phyloP scores from a whole-genome alignment of 345 rosid species.

The Luvunga scandens region DNA sequence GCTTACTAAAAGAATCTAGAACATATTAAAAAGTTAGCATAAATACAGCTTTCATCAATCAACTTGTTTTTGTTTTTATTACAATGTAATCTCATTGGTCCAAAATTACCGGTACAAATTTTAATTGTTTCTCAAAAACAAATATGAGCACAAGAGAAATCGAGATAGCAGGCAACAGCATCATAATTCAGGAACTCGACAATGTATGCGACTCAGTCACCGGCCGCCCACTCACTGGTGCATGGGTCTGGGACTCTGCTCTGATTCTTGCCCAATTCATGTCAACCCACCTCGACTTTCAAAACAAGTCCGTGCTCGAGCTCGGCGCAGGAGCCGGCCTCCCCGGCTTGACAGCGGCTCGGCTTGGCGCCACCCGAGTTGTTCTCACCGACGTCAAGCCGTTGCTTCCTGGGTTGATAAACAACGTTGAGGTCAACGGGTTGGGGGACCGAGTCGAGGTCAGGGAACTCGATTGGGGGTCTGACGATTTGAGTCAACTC shows the following conservation, averaged over 20 bases:
- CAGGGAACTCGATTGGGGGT: conserved; percentile 36
- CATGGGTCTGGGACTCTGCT: conserved; percentile 43
- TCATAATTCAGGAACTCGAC: conserved; percentile 27
- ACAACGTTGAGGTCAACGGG: conserved; percentile 31
- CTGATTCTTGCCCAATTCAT: conserved; percentile 32
- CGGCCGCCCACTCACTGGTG: conserved; percentile 32
- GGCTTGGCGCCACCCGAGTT: conserved; percentile 29
- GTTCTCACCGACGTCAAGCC: conserved; percentile 27
- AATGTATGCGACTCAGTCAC: conserved; percentile 23
- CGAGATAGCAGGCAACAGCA: conserved; percentile 7
- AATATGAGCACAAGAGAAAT: conserved; percentile 26
- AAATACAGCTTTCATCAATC: not conserved
- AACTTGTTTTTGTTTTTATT: not conserved
- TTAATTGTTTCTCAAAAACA: too few relatives aligned
- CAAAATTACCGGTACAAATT: too few relatives aligned
- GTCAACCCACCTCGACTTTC: conserved; percentile 11
- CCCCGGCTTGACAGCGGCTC: conserved; percentile 33
- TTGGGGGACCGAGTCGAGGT: conserved; percentile 22
- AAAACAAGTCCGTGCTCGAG: conserved; percentile 30
- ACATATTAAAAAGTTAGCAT: not conserved
- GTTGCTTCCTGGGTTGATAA: conserved; percentile 25
- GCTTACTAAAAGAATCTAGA: not conserved
- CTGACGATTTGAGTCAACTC: conserved; percentile 9
- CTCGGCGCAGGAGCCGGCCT: conserved; percentile 39
- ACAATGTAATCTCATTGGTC: not conserved